These are phyloP conservation scores for Colletotrichum kahawae DNA, from an alignment of 2,329 filamentous ascomycete genomes.

Conservation along the genomic window DNA sequence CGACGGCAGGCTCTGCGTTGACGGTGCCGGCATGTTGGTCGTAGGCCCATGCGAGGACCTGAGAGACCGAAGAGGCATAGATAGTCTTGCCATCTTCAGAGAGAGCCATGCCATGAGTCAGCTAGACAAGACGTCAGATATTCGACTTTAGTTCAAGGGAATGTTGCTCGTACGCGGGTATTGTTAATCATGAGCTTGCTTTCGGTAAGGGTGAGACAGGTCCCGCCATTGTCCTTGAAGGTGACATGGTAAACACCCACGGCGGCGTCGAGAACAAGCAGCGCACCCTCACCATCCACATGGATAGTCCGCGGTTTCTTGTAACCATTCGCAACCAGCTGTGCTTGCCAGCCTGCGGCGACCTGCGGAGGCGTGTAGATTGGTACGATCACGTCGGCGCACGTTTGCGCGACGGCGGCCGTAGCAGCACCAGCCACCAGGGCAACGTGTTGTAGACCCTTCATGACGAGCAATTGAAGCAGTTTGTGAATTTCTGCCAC, in stretches of 20 bases:
- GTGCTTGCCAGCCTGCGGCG: constrained; percentile 47
- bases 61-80: constrained; percentile 61
- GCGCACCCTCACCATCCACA: constrained; percentile 49
- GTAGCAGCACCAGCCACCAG: background rate
- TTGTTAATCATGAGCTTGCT: constrained; percentile 38
- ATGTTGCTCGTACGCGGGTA: constrained; percentile 32
- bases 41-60: constrained; percentile 71
- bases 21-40: constrained; percentile 56
- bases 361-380: constrained; percentile 41
- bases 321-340: constrained; percentile 46
- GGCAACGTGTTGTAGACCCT: background rate
- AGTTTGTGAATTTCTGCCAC: background rate
- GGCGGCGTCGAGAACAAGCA: constrained; percentile 50
- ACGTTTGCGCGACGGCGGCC: constrained; percentile 26
- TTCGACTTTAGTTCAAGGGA: background rate
- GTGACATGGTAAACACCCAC: constrained; percentile 45
- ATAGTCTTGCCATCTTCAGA: constrained; percentile 57
- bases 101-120: constrained; percentile 62
- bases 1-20: constrained; percentile 51
- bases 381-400: constrained; percentile 39
- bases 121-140: constrained; percentile 32
- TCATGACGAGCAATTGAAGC: background rate
- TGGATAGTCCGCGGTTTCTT: constrained; percentile 48
- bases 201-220: constrained; percentile 43
- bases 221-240: constrained; percentile 45